These are phyloP conservation scores for Colletotrichum cordylinicola DNA, from an alignment of 2,329 filamentous ascomycete species.

Conservation along the genomic window DNA sequence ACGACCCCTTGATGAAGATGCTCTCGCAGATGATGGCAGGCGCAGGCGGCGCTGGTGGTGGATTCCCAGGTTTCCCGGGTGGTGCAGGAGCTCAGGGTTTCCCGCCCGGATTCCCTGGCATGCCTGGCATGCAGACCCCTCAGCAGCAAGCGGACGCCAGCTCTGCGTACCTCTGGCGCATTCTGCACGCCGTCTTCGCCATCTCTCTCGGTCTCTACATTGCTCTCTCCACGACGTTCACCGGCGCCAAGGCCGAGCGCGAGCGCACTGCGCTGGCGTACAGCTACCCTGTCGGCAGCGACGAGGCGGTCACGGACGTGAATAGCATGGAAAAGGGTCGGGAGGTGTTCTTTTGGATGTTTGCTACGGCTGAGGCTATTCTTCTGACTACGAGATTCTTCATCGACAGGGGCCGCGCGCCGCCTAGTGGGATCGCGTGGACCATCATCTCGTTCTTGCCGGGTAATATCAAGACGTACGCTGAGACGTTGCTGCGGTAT, in stretches of 20 bases:
- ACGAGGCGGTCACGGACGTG: slow-evolving; percentile 30
- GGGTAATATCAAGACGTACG: slow-evolving; percentile 64
- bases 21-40: slow-evolving; percentile 74
- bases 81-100: slow-evolving; percentile 33
- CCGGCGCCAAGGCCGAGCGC: slow-evolving; percentile 68
- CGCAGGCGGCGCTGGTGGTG: slow-evolving; percentile 32
- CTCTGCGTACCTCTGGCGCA: slow-evolving; percentile 65
- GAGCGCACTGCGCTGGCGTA: slow-evolving; percentile 44
- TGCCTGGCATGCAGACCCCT: slow-evolving; percentile 32
- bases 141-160: slow-evolving; percentile 37
- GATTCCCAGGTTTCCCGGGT: slow-evolving; percentile 12
- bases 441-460: slow-evolving; percentile 71
- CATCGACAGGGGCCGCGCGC: slow-evolving; percentile 65
- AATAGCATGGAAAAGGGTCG: slow-evolving; percentile 39
- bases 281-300: slow-evolving; percentile 29
- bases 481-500: slow-evolving; percentile 68
- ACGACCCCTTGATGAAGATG: slow-evolving; percentile 59
- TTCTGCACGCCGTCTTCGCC: slow-evolving; percentile 76
- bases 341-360: slow-evolving; percentile 77
- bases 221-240: slow-evolving; percentile 70
- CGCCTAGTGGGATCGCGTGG: slow-evolving; percentile 67
- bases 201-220: slow-evolving; percentile 75
- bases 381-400: slow-evolving; percentile 76
- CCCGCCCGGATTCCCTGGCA: slow-evolving; percentile 36
- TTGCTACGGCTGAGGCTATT: slow-evolving; percentile 77